Base-by-base conservation (phyloP, 2,329 filamentous ascomycete species). In the Fusarium cyanostomum region DNA sequence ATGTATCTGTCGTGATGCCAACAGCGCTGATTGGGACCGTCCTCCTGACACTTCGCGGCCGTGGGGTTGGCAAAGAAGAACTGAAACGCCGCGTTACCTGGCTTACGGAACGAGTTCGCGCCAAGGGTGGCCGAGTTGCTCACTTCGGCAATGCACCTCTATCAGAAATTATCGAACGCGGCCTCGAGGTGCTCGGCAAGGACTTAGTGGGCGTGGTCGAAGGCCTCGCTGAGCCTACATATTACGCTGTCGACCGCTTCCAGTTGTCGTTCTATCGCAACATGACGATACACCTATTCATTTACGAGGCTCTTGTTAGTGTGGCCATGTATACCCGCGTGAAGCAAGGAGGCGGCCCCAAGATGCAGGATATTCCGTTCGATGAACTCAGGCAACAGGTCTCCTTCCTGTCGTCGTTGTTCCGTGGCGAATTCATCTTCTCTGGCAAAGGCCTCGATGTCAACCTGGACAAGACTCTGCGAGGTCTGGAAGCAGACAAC, bases 231-330 rank as follows among this genome's bases (percentile, higher is more conserved):
- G 95, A 99, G 74, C 92, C 92, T 15, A 98, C 95, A 0, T 98
- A 92, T 77, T 97, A 92, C 71, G 95, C 95, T 5, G 93, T 97
- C 34, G 95, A 99, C 75, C 86, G 93, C 50, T 99, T 99, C 80
- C 95, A 99, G 74, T 85, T 99, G 9, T 97, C 93, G 0, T 99
- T 99, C 77, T 99, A 99, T 78, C 89, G 95, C 49, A 99, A 99
- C 77, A 98, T 98, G 95, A 97, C 94, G 0, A 99, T 99, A 61
- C 95, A 99, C 74, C 85, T 99, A 6, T 99, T 99, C 76, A 95
- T 99, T 55, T 90, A 92, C 3, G 94, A 98, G 74, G 91, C 94
- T 0, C 82, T 99, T 5, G 92, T 98, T 18, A 95, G 92, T 60
- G 92, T 89, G 5, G 91, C 91, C 26, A 89, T 99, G 83, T 99